Conservation (phyloP, 2,329 filamentous ascomycete species). For the Mariannaea sp. region DNA sequence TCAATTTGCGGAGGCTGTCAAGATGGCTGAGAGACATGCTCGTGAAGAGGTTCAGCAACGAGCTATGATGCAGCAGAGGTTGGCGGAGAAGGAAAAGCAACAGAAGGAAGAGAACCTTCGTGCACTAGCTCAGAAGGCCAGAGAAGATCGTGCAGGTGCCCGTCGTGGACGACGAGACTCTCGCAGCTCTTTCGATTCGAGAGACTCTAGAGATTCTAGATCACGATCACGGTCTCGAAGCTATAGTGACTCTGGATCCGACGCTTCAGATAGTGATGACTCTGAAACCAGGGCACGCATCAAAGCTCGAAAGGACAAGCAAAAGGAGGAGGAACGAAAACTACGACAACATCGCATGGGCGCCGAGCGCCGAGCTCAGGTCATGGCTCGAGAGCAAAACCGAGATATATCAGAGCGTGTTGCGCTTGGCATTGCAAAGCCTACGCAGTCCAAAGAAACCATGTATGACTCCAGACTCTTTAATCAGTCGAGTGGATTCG, state of each 20-base stretch:
- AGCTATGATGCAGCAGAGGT: conserved; percentile 90
- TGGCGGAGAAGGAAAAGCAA: conserved; percentile 95
- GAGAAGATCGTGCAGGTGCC: conserved; percentile 73
- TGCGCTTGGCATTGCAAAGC: conserved; percentile 90
- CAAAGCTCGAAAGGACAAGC: conserved; percentile 74
- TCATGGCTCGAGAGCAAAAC: conserved; percentile 93
- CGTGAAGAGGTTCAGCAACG: conserved; percentile 94
- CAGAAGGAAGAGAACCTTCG: conserved; percentile 93
- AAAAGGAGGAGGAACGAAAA: conserved; percentile 84
- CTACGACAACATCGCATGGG: conserved; percentile 95
- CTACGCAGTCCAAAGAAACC: conserved; percentile 85
- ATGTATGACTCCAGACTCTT: conserved; percentile 98
- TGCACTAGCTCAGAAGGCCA: conserved; percentile 84
- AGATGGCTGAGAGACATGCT: conserved; percentile 92
- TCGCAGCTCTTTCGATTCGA: conserved; percentile 43
- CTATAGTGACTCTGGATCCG: conserved; percentile 59
- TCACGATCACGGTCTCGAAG: conserved; percentile 51
- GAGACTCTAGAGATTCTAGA: conserved; percentile 48
- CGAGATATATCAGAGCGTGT: conserved; percentile 98
- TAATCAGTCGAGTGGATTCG: conserved; percentile 91
- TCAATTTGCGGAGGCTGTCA: conserved; percentile 90
- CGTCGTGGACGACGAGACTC: conserved; percentile 49
- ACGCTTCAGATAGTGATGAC: conserved; percentile 61
- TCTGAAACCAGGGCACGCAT: conserved; percentile 77
- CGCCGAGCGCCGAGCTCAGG: conserved; percentile 85